Percentiles rank a stretch among this genome's conserved stretches.
Conservation (phyloP, 176 grass and related monocot species). For the Juncus inflexus region DNA sequence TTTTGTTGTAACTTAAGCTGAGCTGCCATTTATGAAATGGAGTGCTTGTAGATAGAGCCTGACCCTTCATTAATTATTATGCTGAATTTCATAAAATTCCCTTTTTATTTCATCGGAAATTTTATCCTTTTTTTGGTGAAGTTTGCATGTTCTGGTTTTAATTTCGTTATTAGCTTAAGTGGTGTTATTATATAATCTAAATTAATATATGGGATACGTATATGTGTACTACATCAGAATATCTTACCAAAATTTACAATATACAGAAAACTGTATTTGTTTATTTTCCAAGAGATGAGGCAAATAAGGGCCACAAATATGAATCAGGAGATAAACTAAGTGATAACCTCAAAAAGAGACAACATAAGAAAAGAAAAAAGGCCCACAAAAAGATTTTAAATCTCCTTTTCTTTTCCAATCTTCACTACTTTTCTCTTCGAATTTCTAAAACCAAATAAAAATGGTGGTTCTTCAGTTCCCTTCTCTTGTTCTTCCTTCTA, state of each 20-base stretch:
- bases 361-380: conserved; percentile 16
- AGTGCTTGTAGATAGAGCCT: conserved; percentile 3
- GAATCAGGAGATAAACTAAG: conserved; percentile 31
- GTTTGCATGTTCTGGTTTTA: neutral
- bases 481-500: conserved; percentile 19
- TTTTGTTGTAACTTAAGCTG: conserved; percentile 8
- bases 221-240: too few relatives aligned
- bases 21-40: neutral
- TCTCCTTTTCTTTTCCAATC: conserved; percentile 6
- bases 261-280: too few relatives aligned
- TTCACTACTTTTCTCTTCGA: neutral
- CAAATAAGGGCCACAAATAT: conserved; percentile 34
- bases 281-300: neutral
- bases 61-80: neutral
- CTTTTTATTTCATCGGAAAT: neutral
- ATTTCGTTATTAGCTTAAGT: neutral
- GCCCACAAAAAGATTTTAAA: conserved; percentile 9
- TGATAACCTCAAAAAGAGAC: conserved; percentile 23
- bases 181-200: neutral
- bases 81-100: conserved; percentile 1
- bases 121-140: neutral
- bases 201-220: neutral
- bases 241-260: too few relatives aligned
- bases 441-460: neutral
- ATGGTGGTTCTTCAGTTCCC: conserved; percentile 33